Percentiles rank a stretch among this genome's conserved stretches.
Conservation (phyloP, 176 grass and related monocot species). For the Bothriochloa decipiens region DNA sequence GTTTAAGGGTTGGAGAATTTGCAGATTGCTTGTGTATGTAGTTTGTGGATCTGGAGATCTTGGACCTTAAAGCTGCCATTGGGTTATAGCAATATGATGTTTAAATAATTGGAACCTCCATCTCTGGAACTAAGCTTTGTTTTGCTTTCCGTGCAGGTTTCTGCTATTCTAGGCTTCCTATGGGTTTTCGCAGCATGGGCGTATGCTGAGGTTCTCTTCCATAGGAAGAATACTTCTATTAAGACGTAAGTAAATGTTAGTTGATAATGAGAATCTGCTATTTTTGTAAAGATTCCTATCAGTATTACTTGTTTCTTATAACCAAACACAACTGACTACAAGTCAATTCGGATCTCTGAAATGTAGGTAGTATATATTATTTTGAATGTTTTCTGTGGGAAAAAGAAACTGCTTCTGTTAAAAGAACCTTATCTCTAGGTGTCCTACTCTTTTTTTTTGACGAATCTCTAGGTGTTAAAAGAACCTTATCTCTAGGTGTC, state of each 20-base stretch:
- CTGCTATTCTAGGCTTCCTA: constrained; percentile 77
- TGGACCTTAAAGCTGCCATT: neutral
- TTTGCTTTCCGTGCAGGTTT: constrained; percentile 56
- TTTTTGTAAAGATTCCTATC: neutral
- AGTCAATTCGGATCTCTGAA: neutral
- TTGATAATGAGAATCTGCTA: neutral
- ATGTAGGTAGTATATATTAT: neutral
- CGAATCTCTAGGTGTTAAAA: too few relatives aligned
- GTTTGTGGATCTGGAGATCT: constrained; percentile 29
- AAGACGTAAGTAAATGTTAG: constrained; percentile 73
- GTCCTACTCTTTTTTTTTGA: too few relatives aligned
- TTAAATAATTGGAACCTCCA: neutral
- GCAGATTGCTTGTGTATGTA: neutral
- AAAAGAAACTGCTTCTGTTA: constrained; percentile 13
- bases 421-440: too few relatives aligned
- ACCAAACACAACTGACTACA: neutral
- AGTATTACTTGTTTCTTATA: neutral
- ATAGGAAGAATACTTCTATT: constrained; percentile 61
- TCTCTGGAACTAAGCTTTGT: constrained; percentile 10
- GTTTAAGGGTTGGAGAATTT: constrained; percentile 31
- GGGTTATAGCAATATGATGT: constrained; percentile 10
- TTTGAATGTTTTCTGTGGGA: neutral
- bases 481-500: constrained; percentile 11
- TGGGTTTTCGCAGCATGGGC: constrained; percentile 79
- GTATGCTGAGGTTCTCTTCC: constrained; percentile 70